Conservation (phyloP, 2,329 filamentous ascomycete genomes). For the Penicillium sp. region DNA sequence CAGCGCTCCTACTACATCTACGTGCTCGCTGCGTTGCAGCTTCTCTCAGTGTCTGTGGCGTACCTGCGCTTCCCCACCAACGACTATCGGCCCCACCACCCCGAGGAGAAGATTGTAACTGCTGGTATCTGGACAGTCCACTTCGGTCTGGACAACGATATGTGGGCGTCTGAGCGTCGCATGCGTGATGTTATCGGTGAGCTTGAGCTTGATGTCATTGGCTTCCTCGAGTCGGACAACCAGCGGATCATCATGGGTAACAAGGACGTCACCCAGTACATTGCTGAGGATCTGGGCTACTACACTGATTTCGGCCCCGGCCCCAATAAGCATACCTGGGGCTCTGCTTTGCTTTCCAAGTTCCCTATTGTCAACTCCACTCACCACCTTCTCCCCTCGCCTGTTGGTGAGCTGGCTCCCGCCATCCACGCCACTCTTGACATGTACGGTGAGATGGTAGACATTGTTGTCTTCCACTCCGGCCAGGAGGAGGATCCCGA, state of each 20-base stretch:
- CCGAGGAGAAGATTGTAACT: constrained; percentile 81
- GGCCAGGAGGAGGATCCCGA: constrained; percentile 96
- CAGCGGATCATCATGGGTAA: constrained; percentile 99
- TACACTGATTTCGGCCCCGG: constrained; percentile 97
- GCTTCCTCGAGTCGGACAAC: constrained; percentile 87
- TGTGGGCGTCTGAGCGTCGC: constrained; percentile 95
- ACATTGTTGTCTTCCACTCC: constrained; percentile 98
- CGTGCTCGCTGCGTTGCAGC: constrained; percentile 71
- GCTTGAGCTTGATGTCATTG: constrained; percentile 94
- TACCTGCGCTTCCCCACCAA: constrained; percentile 91
- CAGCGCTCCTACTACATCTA: constrained; percentile 69
- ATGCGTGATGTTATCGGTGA: constrained; percentile 90
- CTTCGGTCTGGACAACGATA: constrained; percentile 96
- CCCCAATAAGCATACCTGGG: constrained; percentile 99
- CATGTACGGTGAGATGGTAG: constrained; percentile 83
- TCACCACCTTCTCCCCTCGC: constrained; percentile 89
- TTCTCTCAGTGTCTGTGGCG: constrained; percentile 75
- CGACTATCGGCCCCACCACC: constrained; percentile 87
- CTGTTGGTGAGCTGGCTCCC: constrained; percentile 90
- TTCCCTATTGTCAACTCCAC: constrained; percentile 97
- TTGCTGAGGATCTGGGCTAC: constrained; percentile 97
- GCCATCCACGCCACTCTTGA: constrained; percentile 96
- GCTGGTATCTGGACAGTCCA: constrained; percentile 99
- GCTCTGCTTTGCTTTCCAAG: constrained; percentile 86
- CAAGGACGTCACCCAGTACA: constrained; percentile 89